Evolutionary conservation across 441 rosid genomes (phyloP), one percentile per base, ranked within the genome.

Genomic region (Adansonia madagascariensis): DNA sequence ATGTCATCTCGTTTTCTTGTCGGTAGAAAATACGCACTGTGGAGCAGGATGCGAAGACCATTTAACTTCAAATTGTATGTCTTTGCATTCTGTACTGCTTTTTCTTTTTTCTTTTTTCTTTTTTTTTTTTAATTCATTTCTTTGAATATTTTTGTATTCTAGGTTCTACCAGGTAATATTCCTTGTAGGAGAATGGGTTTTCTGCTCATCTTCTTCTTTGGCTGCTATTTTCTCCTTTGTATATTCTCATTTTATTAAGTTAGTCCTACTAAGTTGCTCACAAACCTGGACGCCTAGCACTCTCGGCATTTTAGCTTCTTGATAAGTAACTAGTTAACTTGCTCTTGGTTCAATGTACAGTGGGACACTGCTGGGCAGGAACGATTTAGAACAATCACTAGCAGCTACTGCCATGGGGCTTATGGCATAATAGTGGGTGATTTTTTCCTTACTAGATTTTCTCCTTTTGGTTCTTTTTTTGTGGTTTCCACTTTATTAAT

Each of bases 1-100:
- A 6, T 31, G 20, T 27, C 0, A 65, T 76, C 63, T 67, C 17
- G 20, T 17, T 18, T 64, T 70, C 39, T 52, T 14, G 53, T 46
- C 80, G 53, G 57, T 84, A 89, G 93, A 89, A 89, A 89, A 89
- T 89, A 46, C 90, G 93, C 59, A 88, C 93, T 2, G 93, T 89
- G 49, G 90, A 89, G 75, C 92, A 87, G 68, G 92, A 89, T 50
- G 92, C 89, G 70, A 89, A 89, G 83, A 87, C 92, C 47, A 87
- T 89, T 68, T 81, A 84, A 71, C 86, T 84, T 55, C 86, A 84
- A 74, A 84, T 84, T 65, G 86, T 84, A 79, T 69, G 86, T 77
- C 44, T 71, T 83, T 82, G 24, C 61, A 27, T 35, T 35, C 41
- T 35, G 41, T 35, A 35, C 41, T 24, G 6, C 57, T 43, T 8